Percentiles rank a stretch among this genome's conserved stretches.
phyloP scores from a whole-genome alignment of 345 rosid species.

The Firmiana major region DNA sequence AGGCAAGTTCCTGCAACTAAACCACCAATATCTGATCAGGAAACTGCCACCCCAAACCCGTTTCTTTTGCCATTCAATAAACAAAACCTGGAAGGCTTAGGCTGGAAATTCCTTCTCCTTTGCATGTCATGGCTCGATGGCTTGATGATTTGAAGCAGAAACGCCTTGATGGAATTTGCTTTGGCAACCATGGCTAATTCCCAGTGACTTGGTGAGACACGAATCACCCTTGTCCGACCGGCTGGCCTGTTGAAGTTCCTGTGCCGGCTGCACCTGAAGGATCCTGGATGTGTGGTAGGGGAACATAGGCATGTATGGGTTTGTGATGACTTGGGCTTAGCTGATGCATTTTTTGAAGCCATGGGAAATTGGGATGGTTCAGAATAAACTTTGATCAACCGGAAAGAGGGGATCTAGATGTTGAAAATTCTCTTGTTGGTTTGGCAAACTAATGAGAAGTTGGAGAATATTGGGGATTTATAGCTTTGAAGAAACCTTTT shows the following conservation, averaged over 20 bases:
- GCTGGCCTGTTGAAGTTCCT: slow-evolving; percentile 7
- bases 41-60: slow-evolving; percentile 22
- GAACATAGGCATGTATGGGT: slow-evolving; percentile 37
- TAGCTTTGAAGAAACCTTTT: not conserved
- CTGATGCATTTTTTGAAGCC: slow-evolving; percentile 21
- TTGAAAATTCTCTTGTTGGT: not conserved
- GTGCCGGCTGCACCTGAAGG: slow-evolving; percentile 47
- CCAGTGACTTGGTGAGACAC: slow-evolving; percentile 2
- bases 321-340: not conserved
- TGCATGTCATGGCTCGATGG: slow-evolving; percentile 26
- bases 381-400: not conserved
- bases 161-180: slow-evolving; percentile 19
- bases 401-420: not conserved
- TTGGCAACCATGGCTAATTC: slow-evolving; percentile 17
- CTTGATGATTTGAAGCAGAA: slow-evolving; percentile 33
- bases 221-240: not conserved
- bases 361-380: slow-evolving; percentile 16
- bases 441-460: slow-evolving; percentile 9
- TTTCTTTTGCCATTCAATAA: slow-evolving; percentile 21
- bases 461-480: not conserved
- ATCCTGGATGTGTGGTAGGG: slow-evolving; percentile 47
- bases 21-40: slow-evolving; percentile 10
- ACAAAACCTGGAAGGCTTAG: slow-evolving; percentile 36
- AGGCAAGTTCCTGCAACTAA: not conserved
- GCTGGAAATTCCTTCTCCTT: slow-evolving; percentile 36